A percentile compares a stretch with the other conserved stretches of the same genome.
Conservation (phyloP, 2,329 filamentous ascomycete genomes). For the Monilinia laxa region DNA sequence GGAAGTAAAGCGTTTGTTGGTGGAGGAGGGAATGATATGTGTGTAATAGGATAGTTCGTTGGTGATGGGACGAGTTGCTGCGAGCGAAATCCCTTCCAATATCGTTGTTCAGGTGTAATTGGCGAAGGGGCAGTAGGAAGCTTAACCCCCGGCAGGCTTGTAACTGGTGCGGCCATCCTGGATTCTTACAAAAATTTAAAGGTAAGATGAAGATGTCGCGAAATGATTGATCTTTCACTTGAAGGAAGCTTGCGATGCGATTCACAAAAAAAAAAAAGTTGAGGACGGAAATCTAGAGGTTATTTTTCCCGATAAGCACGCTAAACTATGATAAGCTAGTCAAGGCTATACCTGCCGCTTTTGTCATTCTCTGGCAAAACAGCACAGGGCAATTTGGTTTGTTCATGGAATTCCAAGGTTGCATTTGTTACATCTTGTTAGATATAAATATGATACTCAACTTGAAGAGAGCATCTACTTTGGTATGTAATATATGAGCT, state of each 20-base stretch:
- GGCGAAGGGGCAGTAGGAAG: constrained; percentile 79
- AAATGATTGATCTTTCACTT: constrained; percentile 8
- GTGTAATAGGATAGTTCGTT: constrained; percentile 73
- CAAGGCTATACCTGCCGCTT: constrained; percentile 5
- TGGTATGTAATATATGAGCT: no score
- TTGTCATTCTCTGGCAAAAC: neutral
- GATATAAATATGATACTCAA: no score
- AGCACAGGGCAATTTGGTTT: no score
- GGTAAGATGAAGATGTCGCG: constrained; percentile 18
- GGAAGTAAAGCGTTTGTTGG: constrained; percentile 44
- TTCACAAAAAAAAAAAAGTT: constrained; percentile 21
- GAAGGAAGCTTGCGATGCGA: constrained; percentile 17
- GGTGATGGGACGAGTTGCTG: constrained; percentile 83
- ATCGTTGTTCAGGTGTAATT: constrained; percentile 86
- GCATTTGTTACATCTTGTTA: no score
- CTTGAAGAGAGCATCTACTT: no score
- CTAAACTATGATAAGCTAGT: constrained; percentile 18
- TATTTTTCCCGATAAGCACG: constrained; percentile 3
- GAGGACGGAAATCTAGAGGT: neutral
- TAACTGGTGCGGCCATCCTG: constrained; percentile 38
- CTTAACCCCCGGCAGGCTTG: constrained; percentile 56
- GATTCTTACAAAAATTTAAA: constrained; percentile 13
- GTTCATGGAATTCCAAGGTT: no score
- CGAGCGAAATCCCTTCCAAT: constrained; percentile 95
- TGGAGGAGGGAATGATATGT: constrained; percentile 72